Percentiles rank a stretch among this genome's conserved stretches.
phyloP scores from a whole-genome alignment of 2,329 filamentous ascomycete genomes.

The Escovopsis sp. region DNA sequence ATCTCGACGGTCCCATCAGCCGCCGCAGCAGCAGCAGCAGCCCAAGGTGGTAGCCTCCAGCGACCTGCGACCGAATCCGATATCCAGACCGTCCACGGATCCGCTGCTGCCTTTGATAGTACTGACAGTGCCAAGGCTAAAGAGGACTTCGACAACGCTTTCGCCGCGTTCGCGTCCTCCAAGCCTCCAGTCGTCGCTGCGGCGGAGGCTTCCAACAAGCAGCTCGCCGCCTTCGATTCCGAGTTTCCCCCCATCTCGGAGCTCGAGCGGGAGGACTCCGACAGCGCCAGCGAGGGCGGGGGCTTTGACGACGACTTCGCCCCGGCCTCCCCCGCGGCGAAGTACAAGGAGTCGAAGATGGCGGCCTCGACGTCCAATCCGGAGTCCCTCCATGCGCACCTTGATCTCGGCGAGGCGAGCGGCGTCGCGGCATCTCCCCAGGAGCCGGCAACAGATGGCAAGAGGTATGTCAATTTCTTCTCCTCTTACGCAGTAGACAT shows the following conservation, averaged over 20 bases:
- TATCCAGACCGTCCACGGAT: slow-evolving; percentile 6
- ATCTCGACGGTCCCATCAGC: slow-evolving; percentile 11
- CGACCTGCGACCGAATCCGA: slow-evolving; percentile 9
- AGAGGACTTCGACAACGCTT: slow-evolving; percentile 74
- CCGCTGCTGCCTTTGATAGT: slow-evolving; percentile 38
- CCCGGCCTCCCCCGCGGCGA: slow-evolving; percentile 36
- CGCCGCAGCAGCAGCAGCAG: neutral
- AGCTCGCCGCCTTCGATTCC: slow-evolving; percentile 41
- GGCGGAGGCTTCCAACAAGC: slow-evolving; percentile 24
- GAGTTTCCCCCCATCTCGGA: slow-evolving; percentile 95
- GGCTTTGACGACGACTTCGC: slow-evolving; percentile 93
- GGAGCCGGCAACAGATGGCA: slow-evolving; percentile 9
- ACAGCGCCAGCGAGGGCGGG: slow-evolving; percentile 60
- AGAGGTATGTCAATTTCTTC: slow-evolving; percentile 9
- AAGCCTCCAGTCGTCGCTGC: slow-evolving; percentile 29
- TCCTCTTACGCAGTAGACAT: neutral
- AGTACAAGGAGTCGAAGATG: slow-evolving; percentile 8
- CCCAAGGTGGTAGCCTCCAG: slow-evolving; percentile 7
- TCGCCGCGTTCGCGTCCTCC: slow-evolving; percentile 53
- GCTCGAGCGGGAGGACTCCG: slow-evolving; percentile 68
- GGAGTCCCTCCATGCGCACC: neutral
- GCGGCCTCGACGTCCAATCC: slow-evolving; percentile 1
- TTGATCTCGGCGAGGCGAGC: neutral
- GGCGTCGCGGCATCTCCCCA: slow-evolving; percentile 12
- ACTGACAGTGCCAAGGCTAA: slow-evolving; percentile 47